A percentile compares a stretch with the other conserved stretches of the same genome.
Conservation (phyloP, 306 rosid species). For the Purshia tridentata region DNA sequence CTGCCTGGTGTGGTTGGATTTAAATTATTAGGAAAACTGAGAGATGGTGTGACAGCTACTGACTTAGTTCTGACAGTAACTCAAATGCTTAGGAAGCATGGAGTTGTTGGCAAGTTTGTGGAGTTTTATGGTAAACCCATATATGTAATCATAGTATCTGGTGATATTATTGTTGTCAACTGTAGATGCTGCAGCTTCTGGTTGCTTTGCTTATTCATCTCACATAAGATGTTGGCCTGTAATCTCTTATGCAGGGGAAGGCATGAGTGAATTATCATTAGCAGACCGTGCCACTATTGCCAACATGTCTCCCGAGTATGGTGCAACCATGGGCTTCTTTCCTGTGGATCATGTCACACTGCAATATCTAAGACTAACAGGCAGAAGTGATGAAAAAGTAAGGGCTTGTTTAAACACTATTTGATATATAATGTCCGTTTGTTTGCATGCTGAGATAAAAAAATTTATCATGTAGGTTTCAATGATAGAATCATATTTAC, state of each 20-base stretch:
- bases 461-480: conserved; percentile 51
- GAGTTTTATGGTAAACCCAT: conserved; percentile 78
- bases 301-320: conserved; percentile 95
- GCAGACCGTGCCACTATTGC: conserved; percentile 98
- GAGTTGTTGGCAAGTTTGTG: conserved; percentile 94
- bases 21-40: conserved; percentile 72
- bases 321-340: conserved; percentile 99
- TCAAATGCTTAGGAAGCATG: conserved; percentile 94
- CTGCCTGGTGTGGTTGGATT: conserved; percentile 97
- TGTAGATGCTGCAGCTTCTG: neutral
- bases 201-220: conserved; percentile 27
- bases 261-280: conserved; percentile 81
- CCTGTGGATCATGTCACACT: conserved; percentile 96
- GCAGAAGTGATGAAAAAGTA: conserved; percentile 85
- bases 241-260: conserved; percentile 65
- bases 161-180: neutral
- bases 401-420: conserved; percentile 19
- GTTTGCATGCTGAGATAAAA: conserved; percentile 38
- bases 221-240: conserved; percentile 18
- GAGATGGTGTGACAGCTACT: conserved; percentile 91
- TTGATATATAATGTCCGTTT: conserved; percentile 14
- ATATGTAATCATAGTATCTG: conserved; percentile 7
- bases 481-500: conserved; percentile 74
- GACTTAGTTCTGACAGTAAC: conserved; percentile 97
- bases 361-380: conserved; percentile 86